Percentiles rank a stretch among this genome's conserved stretches.
Evolutionary conservation across 2,329 filamentous ascomycete genomes (phyloP).

Genomic region (Graphilbum sp.): DNA sequence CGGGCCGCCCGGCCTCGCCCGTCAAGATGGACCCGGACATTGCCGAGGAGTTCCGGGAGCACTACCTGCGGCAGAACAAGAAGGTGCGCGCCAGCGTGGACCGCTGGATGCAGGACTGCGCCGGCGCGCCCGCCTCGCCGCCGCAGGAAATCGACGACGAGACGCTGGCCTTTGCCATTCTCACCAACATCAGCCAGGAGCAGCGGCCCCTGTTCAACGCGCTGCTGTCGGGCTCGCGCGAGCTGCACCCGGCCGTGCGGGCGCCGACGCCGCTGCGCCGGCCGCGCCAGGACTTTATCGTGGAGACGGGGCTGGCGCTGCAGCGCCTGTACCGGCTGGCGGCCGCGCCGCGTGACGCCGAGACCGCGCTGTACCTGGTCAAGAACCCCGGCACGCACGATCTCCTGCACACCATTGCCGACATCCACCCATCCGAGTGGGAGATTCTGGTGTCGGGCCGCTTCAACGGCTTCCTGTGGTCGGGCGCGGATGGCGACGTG

Average conservation of each 20-base stretch:
- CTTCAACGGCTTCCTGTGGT: constrained; percentile 92
- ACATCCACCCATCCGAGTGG: constrained; percentile 88
- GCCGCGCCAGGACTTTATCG: constrained; percentile 54
- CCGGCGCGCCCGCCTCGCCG: constrained; percentile 54
- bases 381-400: constrained; percentile 71
- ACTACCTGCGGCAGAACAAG: constrained; percentile 81
- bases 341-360: constrained; percentile 63
- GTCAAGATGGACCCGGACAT: constrained; percentile 82
- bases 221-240: constrained; percentile 46
- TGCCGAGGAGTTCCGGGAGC: constrained; percentile 80
- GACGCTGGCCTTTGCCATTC: constrained; percentile 80
- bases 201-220: constrained; percentile 72
- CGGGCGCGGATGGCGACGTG: constrained; percentile 66
- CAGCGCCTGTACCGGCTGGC: constrained; percentile 71
- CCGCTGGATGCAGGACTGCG: constrained; percentile 71
- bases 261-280: constrained; percentile 54
- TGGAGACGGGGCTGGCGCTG: constrained; percentile 60
- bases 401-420: constrained; percentile 69
- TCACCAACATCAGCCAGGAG: constrained; percentile 65
- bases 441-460: constrained; percentile 86
- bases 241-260: constrained; percentile 37
- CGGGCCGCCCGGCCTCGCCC: constrained; percentile 36
- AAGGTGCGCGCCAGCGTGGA: constrained; percentile 88
- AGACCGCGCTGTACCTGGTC: constrained; percentile 72
- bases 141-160: constrained; percentile 89